Base-by-base conservation (phyloP, 2,329 filamentous ascomycete genomes). In the Huntiella moniliformis region DNA sequence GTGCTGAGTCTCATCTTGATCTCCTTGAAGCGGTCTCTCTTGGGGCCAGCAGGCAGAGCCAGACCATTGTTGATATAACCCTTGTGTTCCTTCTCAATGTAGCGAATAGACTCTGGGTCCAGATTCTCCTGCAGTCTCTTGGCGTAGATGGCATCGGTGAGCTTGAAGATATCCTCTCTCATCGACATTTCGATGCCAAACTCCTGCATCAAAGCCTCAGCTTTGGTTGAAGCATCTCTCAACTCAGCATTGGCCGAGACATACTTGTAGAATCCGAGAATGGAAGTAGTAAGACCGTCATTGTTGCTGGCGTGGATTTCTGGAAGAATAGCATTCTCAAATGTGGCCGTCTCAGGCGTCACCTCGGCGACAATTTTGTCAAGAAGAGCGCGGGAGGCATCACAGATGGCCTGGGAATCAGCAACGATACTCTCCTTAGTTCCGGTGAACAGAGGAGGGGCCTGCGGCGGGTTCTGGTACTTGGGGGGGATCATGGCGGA, bases 11-110 rank as follows among this genome's bases (percentile, higher is more conserved):
- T 67, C 68, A 84, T 83, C 71, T 85, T 83, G 63, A 88, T 86
- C 60, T 80, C 80, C 67, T 86, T 88, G 70, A 88, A 88, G 38
- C 82, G 73, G 54, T 86, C 82, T 51, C 82, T 66, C 63, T 85
- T 67, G 4, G 70, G 65, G 1, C 81, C 82, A 17, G 73, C 72
- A 1, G 81, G 77, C 42, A 91, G 65, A 3, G 75, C 75, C 40
- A 91, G 64, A 11, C 83, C 83, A 58, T 85, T 86, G 45, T 74
- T 70, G 54, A 88, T 77, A 60, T 82, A 88, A 51, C 69, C 72
- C 62, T 84, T 83, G 55, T 79, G 73, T 55, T 86, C 78, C 63
- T 82, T 85, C 61, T 86, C 77, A 28, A 91, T 64, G 52, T 87
- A 60, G n/a, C 79, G 71, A 53, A 75, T 62, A 47, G 74, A 79